Evolutionary conservation across 2,329 filamentous ascomycete genomes (phyloP).

Genomic region (Aspergillus brasiliensis): DNA sequence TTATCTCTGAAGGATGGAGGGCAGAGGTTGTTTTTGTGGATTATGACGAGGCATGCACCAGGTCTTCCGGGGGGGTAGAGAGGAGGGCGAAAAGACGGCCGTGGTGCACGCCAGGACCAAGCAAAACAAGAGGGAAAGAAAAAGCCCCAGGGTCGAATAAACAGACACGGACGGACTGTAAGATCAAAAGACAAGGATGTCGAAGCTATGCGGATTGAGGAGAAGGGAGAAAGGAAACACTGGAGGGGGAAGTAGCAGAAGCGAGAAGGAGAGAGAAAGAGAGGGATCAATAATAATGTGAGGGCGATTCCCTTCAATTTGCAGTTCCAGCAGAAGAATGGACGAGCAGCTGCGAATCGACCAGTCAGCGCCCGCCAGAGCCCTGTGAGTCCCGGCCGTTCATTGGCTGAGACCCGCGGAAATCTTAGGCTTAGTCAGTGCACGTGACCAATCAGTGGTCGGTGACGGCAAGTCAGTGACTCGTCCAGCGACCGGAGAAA

Average conservation of each 20-base stretch:
- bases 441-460: slow-evolving; percentile 9
- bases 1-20: slow-evolving; percentile 27
- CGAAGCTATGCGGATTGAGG: slow-evolving; percentile 6
- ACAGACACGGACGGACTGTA: slow-evolving; percentile 24
- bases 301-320: slow-evolving; percentile 9
- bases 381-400: not conserved
- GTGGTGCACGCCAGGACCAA: slow-evolving; percentile 26
- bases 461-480: not conserved
- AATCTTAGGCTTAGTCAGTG: not conserved
- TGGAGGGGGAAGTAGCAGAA: slow-evolving; percentile 17
- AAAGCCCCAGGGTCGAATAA: slow-evolving; percentile 5
- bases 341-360: slow-evolving; percentile 5
- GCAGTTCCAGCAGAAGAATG: slow-evolving; percentile 8
- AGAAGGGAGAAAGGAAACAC: slow-evolving; percentile 17
- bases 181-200: not conserved
- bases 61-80: slow-evolving; percentile 31
- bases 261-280: slow-evolving; percentile 18
- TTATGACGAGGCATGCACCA: slow-evolving; percentile 44
- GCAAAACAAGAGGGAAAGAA: slow-evolving; percentile 12
- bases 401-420: slow-evolving; percentile 8
- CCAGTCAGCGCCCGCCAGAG: slow-evolving; percentile 14
- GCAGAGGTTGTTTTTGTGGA: slow-evolving; percentile 42
- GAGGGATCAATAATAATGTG: slow-evolving; percentile 17
- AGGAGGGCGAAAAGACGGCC: slow-evolving; percentile 31
- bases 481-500: not conserved